Percentiles rank a stretch among this genome's conserved stretches.
phyloP scores from a whole-genome alignment of 331 rosid genomes.

The Saraca asoca region DNA sequence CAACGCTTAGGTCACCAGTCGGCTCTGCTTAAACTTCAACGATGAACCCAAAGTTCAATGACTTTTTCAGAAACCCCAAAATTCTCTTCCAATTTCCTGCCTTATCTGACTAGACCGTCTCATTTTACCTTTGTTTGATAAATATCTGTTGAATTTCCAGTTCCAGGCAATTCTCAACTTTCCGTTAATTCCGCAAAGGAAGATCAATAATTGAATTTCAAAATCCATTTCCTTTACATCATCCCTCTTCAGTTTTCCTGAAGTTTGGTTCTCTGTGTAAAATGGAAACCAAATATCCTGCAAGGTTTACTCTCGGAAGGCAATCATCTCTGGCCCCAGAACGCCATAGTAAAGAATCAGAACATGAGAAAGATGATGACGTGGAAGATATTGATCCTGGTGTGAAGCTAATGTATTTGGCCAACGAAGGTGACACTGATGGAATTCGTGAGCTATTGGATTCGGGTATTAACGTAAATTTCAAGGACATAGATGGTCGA shows the following conservation, averaged over 20 bases:
- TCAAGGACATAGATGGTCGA: constrained; percentile 71
- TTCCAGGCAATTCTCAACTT: too few species aligned
- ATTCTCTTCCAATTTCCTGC: too few species aligned
- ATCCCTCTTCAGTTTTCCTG: neutral
- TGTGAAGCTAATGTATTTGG: constrained; percentile 74
- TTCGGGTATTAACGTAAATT: constrained; percentile 74
- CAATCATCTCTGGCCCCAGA: constrained; percentile 90
- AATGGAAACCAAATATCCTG: constrained; percentile 60
- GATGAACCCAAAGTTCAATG: too few species aligned
- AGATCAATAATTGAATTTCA: neutral
- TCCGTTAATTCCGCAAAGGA: too few species aligned
- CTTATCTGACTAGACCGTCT: too few species aligned
- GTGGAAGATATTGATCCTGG: constrained; percentile 53
- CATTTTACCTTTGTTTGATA: too few species aligned
- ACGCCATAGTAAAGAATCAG: constrained; percentile 23
- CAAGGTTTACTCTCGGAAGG: constrained; percentile 65
- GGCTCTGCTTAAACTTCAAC: too few species aligned
- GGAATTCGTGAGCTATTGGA: constrained; percentile 71
- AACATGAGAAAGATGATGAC: constrained; percentile 19
- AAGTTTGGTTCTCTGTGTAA: neutral
- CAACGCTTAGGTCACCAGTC: too few species aligned
- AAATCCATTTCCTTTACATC: neutral
- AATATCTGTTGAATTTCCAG: too few species aligned
- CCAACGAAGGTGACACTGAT: constrained; percentile 76
- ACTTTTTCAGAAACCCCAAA: too few species aligned